Base-by-base conservation (phyloP, 257 asterid species). In the Solanum piurae region DNA sequence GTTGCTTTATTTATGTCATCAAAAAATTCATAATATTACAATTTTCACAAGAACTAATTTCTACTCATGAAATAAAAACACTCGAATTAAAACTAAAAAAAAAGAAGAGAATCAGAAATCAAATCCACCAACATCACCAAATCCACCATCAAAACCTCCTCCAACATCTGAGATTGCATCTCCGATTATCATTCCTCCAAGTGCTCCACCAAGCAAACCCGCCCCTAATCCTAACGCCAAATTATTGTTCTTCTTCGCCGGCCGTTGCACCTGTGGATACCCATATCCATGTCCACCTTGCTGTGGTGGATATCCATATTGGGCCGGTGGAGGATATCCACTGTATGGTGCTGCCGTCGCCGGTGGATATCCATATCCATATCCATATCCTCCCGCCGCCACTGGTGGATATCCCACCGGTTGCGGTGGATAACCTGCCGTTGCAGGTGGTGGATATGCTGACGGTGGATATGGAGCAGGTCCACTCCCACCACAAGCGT, bases 181-280 rank as follows among this genome's bases (percentile, higher is more conserved):
- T 27, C 98, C 98, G 31, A 95, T 64, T 89, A 95, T 84, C 38
- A 95, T 36, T 36, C 98, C 98, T 37, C 98, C 98, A 37, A 95
- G 46, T 3, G 98, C 98, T 23, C 98, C 98, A 18, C 98, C 98
- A 12, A 95, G 89, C 85, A 95, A 89, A 38, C 98, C 99, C 6
- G 98, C 99, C 20, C 98, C 99, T 52, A 95, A 88, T 34, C 97
- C 98, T 90, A 96, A 37, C 21, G 96, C 98, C 37, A 91, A 85
- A 76, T 91, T 91, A 79, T 91, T 89, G 31, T 91, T 97, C 92
- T 91, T 93, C 84, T 90, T 90, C 42, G 93, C 87, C 33, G 93
- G 93, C 38, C 87, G 91, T 73, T 83, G 91, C 44, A 89, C 93
- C 46, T 91, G 96, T 21, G 93, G 92, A 68, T 95, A 93, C 6